phyloP scores from a whole-genome alignment of 345 rosid genomes.

The Trapa incisa region DNA sequence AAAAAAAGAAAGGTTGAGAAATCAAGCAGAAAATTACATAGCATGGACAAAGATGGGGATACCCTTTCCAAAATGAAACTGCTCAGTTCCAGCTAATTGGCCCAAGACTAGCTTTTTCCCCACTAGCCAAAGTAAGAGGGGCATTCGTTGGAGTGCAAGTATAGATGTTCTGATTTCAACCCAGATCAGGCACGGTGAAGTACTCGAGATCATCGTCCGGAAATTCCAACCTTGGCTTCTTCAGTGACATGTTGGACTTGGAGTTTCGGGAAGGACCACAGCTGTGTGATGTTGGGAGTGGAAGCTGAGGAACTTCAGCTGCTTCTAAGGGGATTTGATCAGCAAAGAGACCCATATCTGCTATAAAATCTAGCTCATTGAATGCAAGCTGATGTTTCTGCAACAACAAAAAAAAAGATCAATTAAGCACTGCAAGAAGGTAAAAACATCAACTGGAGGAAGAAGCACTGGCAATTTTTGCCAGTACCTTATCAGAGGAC shows the following conservation, averaged over 20 bases:
- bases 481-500: conserved; percentile 43
- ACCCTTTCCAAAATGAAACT: neutral
- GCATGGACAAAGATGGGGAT: neutral
- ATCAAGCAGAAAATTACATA: neutral
- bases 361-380: conserved; percentile 74
- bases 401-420: neutral
- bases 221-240: conserved; percentile 66
- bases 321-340: conserved; percentile 58
- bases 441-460: neutral
- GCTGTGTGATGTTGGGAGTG: conserved; percentile 23
- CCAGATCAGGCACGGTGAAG: conserved; percentile 82
- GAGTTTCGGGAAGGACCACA: conserved; percentile 29
- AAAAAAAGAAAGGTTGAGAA: no score
- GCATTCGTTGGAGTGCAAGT: no score
- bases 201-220: conserved; percentile 55
- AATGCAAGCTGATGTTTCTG: conserved; percentile 73
- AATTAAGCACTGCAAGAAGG: no score
- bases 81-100: neutral
- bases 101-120: neutral
- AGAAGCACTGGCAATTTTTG: no score
- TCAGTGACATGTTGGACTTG: conserved; percentile 48
- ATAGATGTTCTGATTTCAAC: conserved; percentile 19
- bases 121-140: no score
- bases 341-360: conserved; percentile 56
- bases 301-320: conserved; percentile 87